Conservation (phyloP, 805 yeast genomes). For the Pichia eremophila region DNA sequence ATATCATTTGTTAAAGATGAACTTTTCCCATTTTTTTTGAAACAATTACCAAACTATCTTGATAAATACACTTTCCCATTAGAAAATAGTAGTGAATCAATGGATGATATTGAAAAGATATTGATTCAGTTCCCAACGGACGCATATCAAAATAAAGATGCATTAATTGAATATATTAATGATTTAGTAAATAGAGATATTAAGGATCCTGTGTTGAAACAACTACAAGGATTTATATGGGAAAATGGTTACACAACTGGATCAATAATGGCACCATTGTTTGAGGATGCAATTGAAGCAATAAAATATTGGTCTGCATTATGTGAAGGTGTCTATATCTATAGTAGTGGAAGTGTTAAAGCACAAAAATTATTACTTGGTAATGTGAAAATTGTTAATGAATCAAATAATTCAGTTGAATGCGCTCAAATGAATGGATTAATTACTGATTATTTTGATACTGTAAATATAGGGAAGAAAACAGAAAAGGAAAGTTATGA, state of each 20-base stretch:
- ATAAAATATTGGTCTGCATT: slow-evolving; percentile 34
- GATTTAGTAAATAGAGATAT: slow-evolving; percentile 55
- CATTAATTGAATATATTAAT: slow-evolving; percentile 39
- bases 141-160: slow-evolving; percentile 18
- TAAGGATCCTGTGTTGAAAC: slow-evolving; percentile 69
- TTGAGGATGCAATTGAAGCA: slow-evolving; percentile 56
- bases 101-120: slow-evolving; percentile 19
- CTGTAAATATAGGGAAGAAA: slow-evolving; percentile 74
- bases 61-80: slow-evolving; percentile 27
- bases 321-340: slow-evolving; percentile 45
- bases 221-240: slow-evolving; percentile 83
- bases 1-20: slow-evolving; percentile 77
- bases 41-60: slow-evolving; percentile 36
- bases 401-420: slow-evolving; percentile 18
- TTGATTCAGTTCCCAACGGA: slow-evolving; percentile 39
- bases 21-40: slow-evolving; percentile 66
- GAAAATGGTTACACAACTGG: slow-evolving; percentile 69
- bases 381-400: slow-evolving; percentile 35
- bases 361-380: slow-evolving; percentile 77
- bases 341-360: slow-evolving; percentile 81
- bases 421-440: slow-evolving; percentile 41
- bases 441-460: slow-evolving; percentile 71
- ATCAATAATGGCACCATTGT: slow-evolving; percentile 67
- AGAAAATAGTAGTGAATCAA: slow-evolving; percentile 4
- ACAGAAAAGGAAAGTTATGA: slow-evolving; percentile 46